These are phyloP conservation scores for Pugionium cornutum DNA, from an alignment of 345 rosid species.

Conservation along the genomic window DNA sequence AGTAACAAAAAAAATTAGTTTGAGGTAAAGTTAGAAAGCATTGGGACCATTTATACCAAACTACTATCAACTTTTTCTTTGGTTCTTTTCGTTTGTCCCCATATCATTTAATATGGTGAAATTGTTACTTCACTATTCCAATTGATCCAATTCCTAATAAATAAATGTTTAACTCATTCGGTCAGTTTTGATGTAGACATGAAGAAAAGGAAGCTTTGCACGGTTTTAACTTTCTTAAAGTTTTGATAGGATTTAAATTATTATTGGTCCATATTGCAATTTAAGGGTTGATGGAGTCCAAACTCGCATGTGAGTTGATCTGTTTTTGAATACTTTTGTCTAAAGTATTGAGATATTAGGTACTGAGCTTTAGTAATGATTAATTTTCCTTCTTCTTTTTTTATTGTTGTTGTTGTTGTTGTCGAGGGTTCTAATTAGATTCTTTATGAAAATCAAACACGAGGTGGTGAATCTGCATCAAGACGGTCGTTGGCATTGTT, in stretches of 20 bases:
- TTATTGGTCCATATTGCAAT: conserved; percentile 21
- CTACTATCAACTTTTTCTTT: conserved; percentile 34
- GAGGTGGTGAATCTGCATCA: conserved; percentile 30
- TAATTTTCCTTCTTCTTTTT: not conserved
- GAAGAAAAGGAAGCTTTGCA: conserved; percentile 38
- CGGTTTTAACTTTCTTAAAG: conserved; percentile 34
- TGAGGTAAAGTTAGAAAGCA: not conserved
- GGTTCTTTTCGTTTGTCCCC: conserved; percentile 33
- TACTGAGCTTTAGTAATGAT: conserved; percentile 31
- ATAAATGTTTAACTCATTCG: conserved; percentile 27
- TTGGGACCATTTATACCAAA: conserved; percentile 37
- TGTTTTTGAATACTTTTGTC: conserved; percentile 33
- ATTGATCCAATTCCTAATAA: conserved; percentile 27
- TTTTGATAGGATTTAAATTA: conserved; percentile 21
- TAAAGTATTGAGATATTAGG: conserved; percentile 27
- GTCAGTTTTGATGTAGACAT: conserved; percentile 36
- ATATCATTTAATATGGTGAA: conserved; percentile 37
- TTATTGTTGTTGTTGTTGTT: not conserved
- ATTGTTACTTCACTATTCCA: conserved; percentile 26
- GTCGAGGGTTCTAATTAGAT: conserved; percentile 33
- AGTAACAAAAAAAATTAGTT: conserved; percentile 18
- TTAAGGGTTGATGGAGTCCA: conserved; percentile 28
- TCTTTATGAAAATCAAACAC: conserved; percentile 23
- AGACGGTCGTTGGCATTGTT: conserved; percentile 37
- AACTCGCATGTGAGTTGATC: conserved; percentile 34